Evolutionary conservation across 495 filamentous ascomycete genomes (phyloP), one percentile per base, ranked within the genome.

Genomic region (Aspergillus kassunensis): DNA sequence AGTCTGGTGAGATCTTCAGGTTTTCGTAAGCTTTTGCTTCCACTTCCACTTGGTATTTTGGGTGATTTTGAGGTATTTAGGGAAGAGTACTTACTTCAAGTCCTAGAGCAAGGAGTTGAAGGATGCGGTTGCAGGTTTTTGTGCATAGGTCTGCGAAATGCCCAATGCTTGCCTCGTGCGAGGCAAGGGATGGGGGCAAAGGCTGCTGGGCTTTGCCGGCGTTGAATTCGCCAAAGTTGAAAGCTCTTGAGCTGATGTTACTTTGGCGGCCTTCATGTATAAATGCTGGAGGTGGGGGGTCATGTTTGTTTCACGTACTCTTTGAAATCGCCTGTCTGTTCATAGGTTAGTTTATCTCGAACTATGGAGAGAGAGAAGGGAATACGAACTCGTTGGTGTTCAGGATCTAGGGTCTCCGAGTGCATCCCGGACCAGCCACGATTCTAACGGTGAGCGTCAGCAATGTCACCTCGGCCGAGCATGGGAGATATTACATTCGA

Each of bases 381-480:
- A 12, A 35, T 41, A 63, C 67, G 54, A 76, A 90, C 89, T 63
- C 85, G 82, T 64, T 96, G 91, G 49, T 83, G 83, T 52, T 85
- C 82, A 4, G 90, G 88, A 67, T 97, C 91, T 20, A 97, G 74
- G 0, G 84, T 92, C 65, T 98, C 92, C 8, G 82, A 79, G 60
- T 93, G 87, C 88, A 95, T 91, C 4, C 81, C 81, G 2, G 85
- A 81, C 93, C 93, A 98, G 19, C 92, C 93, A 27, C 82, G 81
- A 56, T 97, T 97, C 74, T 87, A 58, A 10, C 7, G 33, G 16
- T 56, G 27, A 49, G 1, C 43, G 43, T 57, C 20, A 53, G 12
- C 27, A 4, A 6, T 6, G 12, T 20, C 6, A 35, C 4, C 20
- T 34, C 25, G 15, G 12, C 10, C 12, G 31, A 8, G 12, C 16